Conservation (phyloP, 2,329 filamentous ascomycete genomes). For the Leptographium wingfieldii region DNA sequence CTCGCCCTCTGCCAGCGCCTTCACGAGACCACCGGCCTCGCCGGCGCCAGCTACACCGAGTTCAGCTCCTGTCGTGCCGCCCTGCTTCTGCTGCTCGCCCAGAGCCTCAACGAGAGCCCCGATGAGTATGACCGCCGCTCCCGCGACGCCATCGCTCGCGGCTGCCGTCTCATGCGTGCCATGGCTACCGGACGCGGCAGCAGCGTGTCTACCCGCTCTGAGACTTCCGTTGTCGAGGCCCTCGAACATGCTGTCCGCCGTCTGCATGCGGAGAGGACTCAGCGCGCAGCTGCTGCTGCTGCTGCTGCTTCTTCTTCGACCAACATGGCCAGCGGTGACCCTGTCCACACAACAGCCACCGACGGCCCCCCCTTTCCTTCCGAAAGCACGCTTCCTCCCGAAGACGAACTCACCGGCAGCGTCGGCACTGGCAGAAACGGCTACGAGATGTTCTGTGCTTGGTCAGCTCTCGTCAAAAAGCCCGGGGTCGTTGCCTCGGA, state of each 20-base stretch:
- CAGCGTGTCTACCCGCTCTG: constrained; percentile 3
- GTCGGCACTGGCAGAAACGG: not conserved
- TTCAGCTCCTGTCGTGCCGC: constrained; percentile 43
- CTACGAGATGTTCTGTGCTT: constrained; percentile 4
- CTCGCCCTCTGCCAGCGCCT: constrained; percentile 37
- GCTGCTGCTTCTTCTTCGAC: not conserved
- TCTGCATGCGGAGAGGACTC: constrained; percentile 1
- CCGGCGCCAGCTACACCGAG: constrained; percentile 41
- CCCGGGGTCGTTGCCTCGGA: not conserved
- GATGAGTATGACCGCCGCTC: not conserved
- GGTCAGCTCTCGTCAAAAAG: not conserved
- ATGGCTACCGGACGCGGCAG: constrained; percentile 2
- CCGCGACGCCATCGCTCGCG: constrained; percentile 1
- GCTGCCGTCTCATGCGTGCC: constrained; percentile 1
- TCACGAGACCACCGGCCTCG: constrained; percentile 37
- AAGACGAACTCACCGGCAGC: not conserved
- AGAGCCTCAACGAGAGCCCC: constrained; percentile 6
- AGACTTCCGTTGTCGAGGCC: constrained; percentile 6
- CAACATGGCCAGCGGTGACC: not conserved
- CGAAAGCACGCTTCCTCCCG: not conserved
- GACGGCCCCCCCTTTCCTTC: not conserved
- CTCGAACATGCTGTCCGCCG: constrained; percentile 1
- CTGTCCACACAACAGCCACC: not conserved
- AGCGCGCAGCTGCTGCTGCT: not conserved
- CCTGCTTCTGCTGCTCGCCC: constrained; percentile 28